Conservation (phyloP, 2,329 filamentous ascomycete genomes). For the Colletotrichum magnum region DNA sequence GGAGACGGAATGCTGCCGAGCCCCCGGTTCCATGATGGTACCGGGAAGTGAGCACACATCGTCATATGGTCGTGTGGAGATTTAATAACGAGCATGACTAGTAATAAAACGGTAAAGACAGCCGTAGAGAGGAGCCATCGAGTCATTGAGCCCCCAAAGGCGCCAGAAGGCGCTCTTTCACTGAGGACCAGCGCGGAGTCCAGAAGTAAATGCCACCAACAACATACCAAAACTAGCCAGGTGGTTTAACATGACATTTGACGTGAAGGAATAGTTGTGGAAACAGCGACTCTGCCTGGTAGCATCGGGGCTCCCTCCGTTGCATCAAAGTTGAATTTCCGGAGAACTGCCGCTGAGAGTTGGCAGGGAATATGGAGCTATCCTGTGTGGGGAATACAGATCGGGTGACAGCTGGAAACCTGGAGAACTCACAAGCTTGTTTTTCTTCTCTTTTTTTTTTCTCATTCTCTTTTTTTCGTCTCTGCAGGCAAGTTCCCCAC, state of each 20-base stretch:
- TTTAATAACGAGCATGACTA: constrained; percentile 25
- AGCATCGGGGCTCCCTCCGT: constrained; percentile 1
- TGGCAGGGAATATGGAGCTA: constrained; percentile 9
- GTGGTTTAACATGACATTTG: not conserved
- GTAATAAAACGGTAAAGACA: constrained; percentile 1
- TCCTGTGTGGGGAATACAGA: constrained; percentile 28
- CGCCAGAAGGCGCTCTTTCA: not conserved
- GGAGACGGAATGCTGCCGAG: constrained; percentile 26
- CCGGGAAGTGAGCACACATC: constrained; percentile 5
- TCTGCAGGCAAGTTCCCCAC: not conserved
- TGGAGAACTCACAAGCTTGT: constrained; percentile 34
- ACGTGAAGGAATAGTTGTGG: not conserved
- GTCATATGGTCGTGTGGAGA: constrained; percentile 25
- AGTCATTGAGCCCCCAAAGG: constrained; percentile 26
- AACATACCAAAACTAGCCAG: not conserved
- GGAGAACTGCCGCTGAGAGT: constrained; percentile 23
- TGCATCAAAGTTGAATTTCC: constrained; percentile 6
- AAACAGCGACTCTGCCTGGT: constrained; percentile 9
- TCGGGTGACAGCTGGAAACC: constrained; percentile 37
- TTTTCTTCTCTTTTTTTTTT: constrained; percentile 3
- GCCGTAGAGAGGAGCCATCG: not conserved
- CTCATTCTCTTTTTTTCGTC: no score
- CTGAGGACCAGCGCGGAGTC: not conserved
- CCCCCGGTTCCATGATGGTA: constrained; percentile 4
- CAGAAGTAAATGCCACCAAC: not conserved